These are phyloP conservation scores for Syncephalis plumigaleata DNA, from an alignment of 371 early-diverging fungal genomes.

Conservation along the genomic window DNA sequence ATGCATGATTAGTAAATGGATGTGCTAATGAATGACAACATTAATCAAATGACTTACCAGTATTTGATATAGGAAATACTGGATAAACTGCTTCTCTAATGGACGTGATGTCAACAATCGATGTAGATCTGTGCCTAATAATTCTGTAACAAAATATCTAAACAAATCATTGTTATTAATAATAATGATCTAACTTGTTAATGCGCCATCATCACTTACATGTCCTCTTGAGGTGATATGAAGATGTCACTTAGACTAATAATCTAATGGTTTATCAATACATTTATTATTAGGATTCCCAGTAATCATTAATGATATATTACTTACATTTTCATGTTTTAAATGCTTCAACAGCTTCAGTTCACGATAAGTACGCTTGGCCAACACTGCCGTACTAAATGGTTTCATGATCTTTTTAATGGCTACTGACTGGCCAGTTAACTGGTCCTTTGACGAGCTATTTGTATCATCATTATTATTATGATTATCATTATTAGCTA, in stretches of 20 bases:
- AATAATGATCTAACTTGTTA: neutral
- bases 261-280: constrained; percentile 23
- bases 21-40: neutral
- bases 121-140: constrained; percentile 86
- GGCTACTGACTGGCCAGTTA: constrained; percentile 69
- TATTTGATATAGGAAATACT: constrained; percentile 92
- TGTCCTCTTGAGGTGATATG: constrained; percentile 80
- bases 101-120: constrained; percentile 73
- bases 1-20: neutral
- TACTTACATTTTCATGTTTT: constrained; percentile 64
- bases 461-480: neutral
- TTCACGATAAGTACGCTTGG: constrained; percentile 89
- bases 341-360: constrained; percentile 78
- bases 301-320: neutral
- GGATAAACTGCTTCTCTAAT: constrained; percentile 81
- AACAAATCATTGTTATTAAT: neutral
- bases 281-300: neutral
- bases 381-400: constrained; percentile 76
- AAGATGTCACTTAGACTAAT: constrained; percentile 77
- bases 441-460: constrained; percentile 77
- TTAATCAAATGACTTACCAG: constrained; percentile 24
- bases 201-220: constrained; percentile 37
- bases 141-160: constrained; percentile 87
- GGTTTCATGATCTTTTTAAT: constrained; percentile 93
- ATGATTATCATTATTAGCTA: neutral